Evolutionary conservation across 305 asterid species (phyloP), one percentile per base, ranked within the genome.

Genomic region (Striga hermonthica): DNA sequence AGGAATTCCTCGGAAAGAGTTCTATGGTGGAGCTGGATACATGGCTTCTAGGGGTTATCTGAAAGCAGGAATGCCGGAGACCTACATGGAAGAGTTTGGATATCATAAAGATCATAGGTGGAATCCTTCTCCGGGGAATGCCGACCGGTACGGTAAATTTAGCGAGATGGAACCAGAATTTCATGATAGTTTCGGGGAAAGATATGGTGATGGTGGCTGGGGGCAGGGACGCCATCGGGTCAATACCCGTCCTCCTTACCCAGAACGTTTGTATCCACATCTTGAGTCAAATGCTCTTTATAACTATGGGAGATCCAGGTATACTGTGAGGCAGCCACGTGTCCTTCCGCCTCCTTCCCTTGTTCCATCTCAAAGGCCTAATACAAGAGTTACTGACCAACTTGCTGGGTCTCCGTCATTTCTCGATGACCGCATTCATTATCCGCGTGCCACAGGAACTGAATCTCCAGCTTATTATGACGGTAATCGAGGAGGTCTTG

Each of bases 301-400:
- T 72, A 65, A 90, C 45, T 84, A 84, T 82, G 97, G 93, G 72
- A 86, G 91, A 76, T 81, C 96, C 50, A 81, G 99, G 78, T 85
- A 82, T 81, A 76, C 97, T 55, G 71, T 79, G 88, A 88, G 90
- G 76, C 99, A 90, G 81, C 96, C 97, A 49, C 96, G 95, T 15
- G 96, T 90, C 16, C 94, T 83, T 22, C 97, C 99, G 45, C 97
- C 99, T 66, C 99, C 95, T 56, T 71, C 88, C 31, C 71, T 84
- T 77, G 80, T 80, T 76, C 75, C 95, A 16, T 70, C 80, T 58
- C 95, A 83, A 71, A 82, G 85, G 82, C 61, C 70, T 78, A 78
- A 80, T 69, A 73, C 74, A 63, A 77, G 82, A 65, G 80, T 67
- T 49, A 71, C 73, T 74, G 87, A 79, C 56, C 79, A 80, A 57